Evolutionary conservation across 2,329 filamentous ascomycete genomes (phyloP), one percentile per base, ranked within the genome.

Genomic region (Exophiala viscosa): DNA sequence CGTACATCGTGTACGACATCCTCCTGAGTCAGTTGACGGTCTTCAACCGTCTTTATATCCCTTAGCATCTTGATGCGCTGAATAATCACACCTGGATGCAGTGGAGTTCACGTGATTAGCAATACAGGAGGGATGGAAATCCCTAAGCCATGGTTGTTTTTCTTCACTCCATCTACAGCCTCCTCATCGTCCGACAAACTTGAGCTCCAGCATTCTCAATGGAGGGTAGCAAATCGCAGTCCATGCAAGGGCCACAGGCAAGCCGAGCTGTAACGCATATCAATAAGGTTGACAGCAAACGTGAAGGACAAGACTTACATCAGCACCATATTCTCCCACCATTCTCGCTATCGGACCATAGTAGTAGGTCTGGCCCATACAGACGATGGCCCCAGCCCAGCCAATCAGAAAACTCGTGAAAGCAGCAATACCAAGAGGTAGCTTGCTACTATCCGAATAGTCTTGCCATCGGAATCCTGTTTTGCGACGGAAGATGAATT

Each of bases 331-430:
- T 15, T 77, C 77, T 0, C 82, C 81, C 13, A 85, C 76, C 48
- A 76, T 66, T 38, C 70, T 71, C 2, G 82, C 82, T 52, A 86
- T 67, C 0, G 84, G 84, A 1, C 85, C 84, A 53, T 81, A 77
- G 66, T 84, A 88, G 78, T 83, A 88, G 3, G 80, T 78, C 70
- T 88, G 83, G 18, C 80, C 80, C 84, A 87, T 87, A 53, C 77
- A 84, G 43, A 87, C 63, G 23, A 88, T 77, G 0, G 82, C 78
- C 5, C 84, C 83, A 3, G 74, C 76, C 84, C 84, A 87, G 2
- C 85, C 83, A n/a, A 87, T 63, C 36, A 83, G 65, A 60, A 87
- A 87, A 0, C 84, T 77, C 1, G 73, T 61, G 7, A 85, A 68
- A 0, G 83, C 84, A 0, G 85, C 83, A 53, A 83, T 69, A 0